Evolutionary conservation across 23 red algal species (phyloP).

Genomic region (Gracilaria gracilis): DNA sequence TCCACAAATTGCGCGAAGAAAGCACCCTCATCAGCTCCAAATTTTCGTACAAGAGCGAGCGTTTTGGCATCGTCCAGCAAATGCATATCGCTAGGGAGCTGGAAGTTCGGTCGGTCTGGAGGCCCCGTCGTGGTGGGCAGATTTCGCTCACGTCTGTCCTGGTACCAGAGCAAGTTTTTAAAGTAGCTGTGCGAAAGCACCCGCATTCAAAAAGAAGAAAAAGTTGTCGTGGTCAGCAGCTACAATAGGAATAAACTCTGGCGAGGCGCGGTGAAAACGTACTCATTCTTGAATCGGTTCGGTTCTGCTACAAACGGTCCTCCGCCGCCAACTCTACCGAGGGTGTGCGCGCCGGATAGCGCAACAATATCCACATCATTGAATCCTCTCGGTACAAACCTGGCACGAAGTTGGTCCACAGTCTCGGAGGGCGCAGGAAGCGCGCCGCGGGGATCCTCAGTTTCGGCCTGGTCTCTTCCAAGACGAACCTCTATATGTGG

Average conservation of each 20-base stretch:
- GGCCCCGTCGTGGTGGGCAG: slow-evolving; percentile 4
- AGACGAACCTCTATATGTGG: slow-evolving; percentile 23
- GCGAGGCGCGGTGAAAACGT: not conserved
- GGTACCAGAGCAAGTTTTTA: slow-evolving; percentile 34
- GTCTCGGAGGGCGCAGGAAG: slow-evolving; percentile 4
- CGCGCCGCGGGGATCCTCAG: slow-evolving; percentile 11
- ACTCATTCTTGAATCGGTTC: slow-evolving; percentile 30
- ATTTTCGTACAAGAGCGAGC: slow-evolving; percentile 21
- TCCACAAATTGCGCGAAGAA: slow-evolving; percentile 35
- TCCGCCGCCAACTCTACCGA: slow-evolving; percentile 12
- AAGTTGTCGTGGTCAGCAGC: not conserved
- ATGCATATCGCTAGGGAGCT: slow-evolving; percentile 33
- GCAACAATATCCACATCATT: slow-evolving; percentile 26
- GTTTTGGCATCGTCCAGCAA: slow-evolving; percentile 31
- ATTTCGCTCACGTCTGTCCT: slow-evolving; percentile 25
- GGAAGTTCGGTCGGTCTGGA: slow-evolving; percentile 32
- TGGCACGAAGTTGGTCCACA: slow-evolving; percentile 30
- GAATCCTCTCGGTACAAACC: slow-evolving; percentile 28
- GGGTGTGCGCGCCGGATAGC: slow-evolving; percentile 28
- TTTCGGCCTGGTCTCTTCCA: slow-evolving; percentile 26
- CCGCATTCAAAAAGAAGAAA: not conserved
- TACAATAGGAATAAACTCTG: not conserved
- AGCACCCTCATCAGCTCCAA: slow-evolving; percentile 21
- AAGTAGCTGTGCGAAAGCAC: slow-evolving; percentile 13
- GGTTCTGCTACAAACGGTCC: slow-evolving; percentile 28